These are phyloP conservation scores for Citrus inodora DNA, from an alignment of 345 rosid genomes.

Conservation along the genomic window DNA sequence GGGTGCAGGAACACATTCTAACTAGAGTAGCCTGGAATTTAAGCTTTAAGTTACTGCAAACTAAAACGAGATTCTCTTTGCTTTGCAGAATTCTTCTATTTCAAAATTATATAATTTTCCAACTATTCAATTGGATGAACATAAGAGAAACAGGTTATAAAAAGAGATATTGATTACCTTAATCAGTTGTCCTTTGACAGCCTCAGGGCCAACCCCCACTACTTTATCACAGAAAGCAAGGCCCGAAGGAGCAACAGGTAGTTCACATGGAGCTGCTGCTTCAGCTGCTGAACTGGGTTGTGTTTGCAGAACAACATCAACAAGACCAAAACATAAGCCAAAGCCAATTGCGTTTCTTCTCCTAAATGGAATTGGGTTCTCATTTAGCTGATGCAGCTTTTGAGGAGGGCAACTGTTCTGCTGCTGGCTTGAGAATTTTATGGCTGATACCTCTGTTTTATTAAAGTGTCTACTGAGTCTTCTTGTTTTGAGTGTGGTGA, in stretches of 20 bases:
- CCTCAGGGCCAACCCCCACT: slow-evolving; percentile 74
- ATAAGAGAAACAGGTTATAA: not conserved
- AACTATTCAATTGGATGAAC: not conserved
- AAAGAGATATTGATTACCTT: slow-evolving; percentile 38
- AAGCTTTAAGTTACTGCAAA: not conserved
- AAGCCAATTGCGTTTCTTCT: slow-evolving; percentile 66
- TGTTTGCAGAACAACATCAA: slow-evolving; percentile 30
- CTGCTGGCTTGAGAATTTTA: slow-evolving; percentile 16
- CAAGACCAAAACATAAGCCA: slow-evolving; percentile 32
- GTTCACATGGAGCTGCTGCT: slow-evolving; percentile 43
- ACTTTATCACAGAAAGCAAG: slow-evolving; percentile 80
- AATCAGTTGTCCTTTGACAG: slow-evolving; percentile 76
- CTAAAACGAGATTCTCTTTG: not conserved
- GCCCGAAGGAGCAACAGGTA: slow-evolving; percentile 77
- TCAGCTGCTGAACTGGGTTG: slow-evolving; percentile 38
- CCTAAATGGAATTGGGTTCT: slow-evolving; percentile 20
- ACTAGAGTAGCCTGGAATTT: not conserved
- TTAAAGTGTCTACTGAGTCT: slow-evolving; percentile 6
- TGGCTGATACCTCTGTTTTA: slow-evolving; percentile 10
- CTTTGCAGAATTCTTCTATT: not conserved
- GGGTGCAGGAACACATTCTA: not conserved
- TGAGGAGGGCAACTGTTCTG: slow-evolving; percentile 1
- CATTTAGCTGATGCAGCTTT: slow-evolving; percentile 13
- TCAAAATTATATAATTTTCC: not conserved
- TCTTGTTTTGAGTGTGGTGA: slow-evolving; percentile 16